phyloP scores from a whole-genome alignment of 202 grass and related monocot species.

The Panicum virgatum region DNA sequence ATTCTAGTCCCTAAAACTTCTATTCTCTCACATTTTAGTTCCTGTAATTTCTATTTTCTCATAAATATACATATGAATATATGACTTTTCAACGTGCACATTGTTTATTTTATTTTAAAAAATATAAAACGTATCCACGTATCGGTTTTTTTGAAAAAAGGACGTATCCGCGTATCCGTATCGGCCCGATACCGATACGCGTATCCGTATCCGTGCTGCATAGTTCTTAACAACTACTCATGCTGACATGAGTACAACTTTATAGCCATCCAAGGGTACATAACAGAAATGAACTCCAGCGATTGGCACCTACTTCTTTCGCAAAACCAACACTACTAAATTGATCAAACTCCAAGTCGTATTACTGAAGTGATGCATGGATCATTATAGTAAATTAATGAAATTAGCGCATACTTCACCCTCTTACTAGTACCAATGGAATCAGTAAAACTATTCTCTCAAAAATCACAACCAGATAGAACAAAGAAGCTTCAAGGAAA shows the following conservation, averaged over 20 bases:
- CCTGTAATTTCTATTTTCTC: no score
- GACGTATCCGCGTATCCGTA: no score
- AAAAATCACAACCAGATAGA: neutral
- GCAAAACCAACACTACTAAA: conserved; percentile 2
- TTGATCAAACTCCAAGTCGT: neutral
- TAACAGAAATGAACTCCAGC: conserved; percentile 1
- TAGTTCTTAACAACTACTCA: neutral
- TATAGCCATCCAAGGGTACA: neutral
- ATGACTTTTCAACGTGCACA: no score
- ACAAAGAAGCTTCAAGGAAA: neutral
- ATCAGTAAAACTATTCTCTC: neutral
- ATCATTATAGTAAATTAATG: neutral
- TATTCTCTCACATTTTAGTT: no score
- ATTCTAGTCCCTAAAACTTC: no score
- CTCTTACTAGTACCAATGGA: neutral
- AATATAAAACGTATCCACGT: no score
- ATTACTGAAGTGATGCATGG: neutral
- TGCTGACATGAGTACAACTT: neutral
- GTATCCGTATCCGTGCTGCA: no score
- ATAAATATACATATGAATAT: no score
- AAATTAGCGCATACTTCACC: neutral
- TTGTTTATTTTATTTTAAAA: no score
- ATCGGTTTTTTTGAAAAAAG: no score
- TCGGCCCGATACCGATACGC: no score
- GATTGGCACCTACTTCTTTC: neutral